Percentiles rank a stretch among this genome's conserved stretches.
Evolutionary conservation across 2,329 filamentous ascomycete species (phyloP).

Genomic region (Arthrobotrys iridis): DNA sequence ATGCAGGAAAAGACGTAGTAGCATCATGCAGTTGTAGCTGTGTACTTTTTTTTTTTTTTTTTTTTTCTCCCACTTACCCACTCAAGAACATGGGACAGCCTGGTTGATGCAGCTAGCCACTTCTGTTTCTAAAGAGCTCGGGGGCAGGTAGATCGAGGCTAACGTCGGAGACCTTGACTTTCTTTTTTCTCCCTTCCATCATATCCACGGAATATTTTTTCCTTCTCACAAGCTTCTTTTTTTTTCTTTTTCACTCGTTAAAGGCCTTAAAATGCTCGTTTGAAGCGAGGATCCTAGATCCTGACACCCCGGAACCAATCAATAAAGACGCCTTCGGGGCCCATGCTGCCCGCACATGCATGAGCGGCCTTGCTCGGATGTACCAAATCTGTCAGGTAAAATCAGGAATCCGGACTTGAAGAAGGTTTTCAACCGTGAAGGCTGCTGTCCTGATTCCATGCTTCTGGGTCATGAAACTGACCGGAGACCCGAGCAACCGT

Average conservation of each 20-base stretch:
- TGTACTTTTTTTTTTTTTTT: background rate
- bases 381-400: constrained; percentile 19
- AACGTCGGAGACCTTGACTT: background rate
- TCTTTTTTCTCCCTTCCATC: background rate
- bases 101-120: constrained; percentile 11
- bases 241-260: constrained; percentile 34
- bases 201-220: constrained; percentile 6
- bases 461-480: constrained; percentile 33
- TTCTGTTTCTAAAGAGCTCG: constrained; percentile 15
- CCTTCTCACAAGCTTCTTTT: constrained; percentile 3
- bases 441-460: constrained; percentile 16
- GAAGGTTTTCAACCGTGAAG: constrained; percentile 25
- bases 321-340: constrained; percentile 4
- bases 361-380: constrained; percentile 28
- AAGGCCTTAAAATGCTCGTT: constrained; percentile 42
- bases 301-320: constrained; percentile 27
- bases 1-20: background rate
- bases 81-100: constrained; percentile 23
- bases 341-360: constrained; percentile 23
- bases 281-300: constrained; percentile 37
- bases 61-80: background rate
- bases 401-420: background rate
- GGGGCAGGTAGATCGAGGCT: background rate
- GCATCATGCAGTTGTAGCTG: background rate
- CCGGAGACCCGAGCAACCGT: constrained; percentile 29